Evolutionary conservation across 2,329 filamentous ascomycete genomes (phyloP).

Genomic region (Sclerotinia spermophila): DNA sequence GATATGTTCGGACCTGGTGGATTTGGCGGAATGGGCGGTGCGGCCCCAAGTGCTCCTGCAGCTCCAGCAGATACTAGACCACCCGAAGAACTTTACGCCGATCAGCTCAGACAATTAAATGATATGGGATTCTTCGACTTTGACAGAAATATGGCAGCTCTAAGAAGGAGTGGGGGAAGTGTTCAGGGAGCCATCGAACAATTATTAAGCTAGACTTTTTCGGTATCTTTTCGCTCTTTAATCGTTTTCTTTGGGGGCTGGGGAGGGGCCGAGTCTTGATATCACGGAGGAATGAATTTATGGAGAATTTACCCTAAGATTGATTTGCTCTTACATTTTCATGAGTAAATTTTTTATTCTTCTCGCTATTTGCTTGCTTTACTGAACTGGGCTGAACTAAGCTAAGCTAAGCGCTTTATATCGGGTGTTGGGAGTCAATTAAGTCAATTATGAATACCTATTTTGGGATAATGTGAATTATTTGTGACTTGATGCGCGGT

Average conservation of each 20-base stretch:
- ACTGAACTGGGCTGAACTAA: neutral
- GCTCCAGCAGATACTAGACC: constrained; percentile 76
- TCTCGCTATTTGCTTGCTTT: neutral
- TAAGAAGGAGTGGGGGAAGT: constrained; percentile 85
- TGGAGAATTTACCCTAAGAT: neutral
- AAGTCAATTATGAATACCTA: neutral
- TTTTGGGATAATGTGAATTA: neutral
- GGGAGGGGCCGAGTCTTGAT: neutral
- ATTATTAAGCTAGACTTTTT: constrained; percentile 45
- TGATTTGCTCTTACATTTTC: neutral
- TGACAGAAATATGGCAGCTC: constrained; percentile 82
- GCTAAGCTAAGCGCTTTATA: constrained; percentile 1
- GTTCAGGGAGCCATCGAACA: constrained; percentile 89
- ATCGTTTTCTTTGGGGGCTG: neutral
- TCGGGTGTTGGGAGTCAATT: constrained; percentile 6
- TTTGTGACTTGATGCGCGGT: neutral
- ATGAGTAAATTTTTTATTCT: neutral
- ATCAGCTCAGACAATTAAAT: constrained; percentile 87
- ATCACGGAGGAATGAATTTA: constrained; percentile 3
- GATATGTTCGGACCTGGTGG: constrained; percentile 26
- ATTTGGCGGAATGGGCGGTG: constrained; percentile 15
- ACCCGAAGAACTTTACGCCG: constrained; percentile 88
- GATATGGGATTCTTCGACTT: constrained; percentile 99
- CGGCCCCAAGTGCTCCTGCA: constrained; percentile 45
- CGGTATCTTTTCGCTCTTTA: neutral